A percentile compares a stretch with the other conserved stretches of the same genome.
Evolutionary conservation across 768 basidiomycete species (phyloP).

Genomic region (Mycena filopes): DNA sequence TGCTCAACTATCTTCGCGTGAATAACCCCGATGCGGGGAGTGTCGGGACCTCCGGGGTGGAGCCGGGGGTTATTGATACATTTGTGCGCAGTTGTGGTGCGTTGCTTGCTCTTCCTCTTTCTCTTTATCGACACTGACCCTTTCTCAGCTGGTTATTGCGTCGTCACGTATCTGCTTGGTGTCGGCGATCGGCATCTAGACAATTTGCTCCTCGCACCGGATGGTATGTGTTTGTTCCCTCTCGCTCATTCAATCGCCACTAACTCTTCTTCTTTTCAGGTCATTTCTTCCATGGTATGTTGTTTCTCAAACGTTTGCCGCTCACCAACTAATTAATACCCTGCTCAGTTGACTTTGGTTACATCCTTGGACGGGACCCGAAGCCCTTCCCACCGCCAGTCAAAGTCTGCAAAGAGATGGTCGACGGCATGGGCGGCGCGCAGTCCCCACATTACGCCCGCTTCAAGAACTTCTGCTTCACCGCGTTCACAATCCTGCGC

Average conservation of each 20-base stretch:
- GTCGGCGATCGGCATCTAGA: conserved; percentile 98
- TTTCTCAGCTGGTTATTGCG: conserved; percentile 94
- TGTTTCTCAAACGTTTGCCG: neutral
- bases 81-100: conserved; percentile 96
- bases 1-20: conserved; percentile 89
- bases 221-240: conserved; percentile 64
- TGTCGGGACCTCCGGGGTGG: conserved; percentile 94
- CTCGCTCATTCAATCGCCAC: neutral
- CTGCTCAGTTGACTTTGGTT: conserved; percentile 92
- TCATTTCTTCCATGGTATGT: conserved; percentile 94
- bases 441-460: conserved; percentile 94
- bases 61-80: conserved; percentile 93
- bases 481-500: conserved; percentile 95
- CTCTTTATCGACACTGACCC: conserved; percentile 27
- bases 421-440: conserved; percentile 99
- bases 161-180: conserved; percentile 94
- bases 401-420: conserved; percentile 99
- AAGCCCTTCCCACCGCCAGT: conserved; percentile 98
- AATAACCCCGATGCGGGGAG: conserved; percentile 95
- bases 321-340: neutral
- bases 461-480: conserved; percentile 97
- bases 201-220: conserved; percentile 91
- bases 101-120: conserved; percentile 39
- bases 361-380: conserved; percentile 96
- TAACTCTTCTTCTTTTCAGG: conserved; percentile 50